Evolutionary conservation across 2,329 filamentous ascomycete genomes (phyloP).

Genomic region (Teratosphaeria viscida): DNA sequence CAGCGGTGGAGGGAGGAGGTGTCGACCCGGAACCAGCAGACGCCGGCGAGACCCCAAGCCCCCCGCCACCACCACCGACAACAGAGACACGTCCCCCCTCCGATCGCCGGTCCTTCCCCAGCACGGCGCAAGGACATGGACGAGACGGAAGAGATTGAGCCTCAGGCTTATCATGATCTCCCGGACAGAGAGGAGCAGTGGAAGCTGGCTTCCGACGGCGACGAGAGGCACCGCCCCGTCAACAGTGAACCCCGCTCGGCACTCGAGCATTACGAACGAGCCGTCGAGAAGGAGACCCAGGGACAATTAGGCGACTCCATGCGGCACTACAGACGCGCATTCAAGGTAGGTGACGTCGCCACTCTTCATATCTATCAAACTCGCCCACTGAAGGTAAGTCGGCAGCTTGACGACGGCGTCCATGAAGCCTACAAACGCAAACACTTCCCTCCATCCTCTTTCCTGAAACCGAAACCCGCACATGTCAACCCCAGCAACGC

Average conservation of each 20-base stretch:
- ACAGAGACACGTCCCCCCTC: conserved; percentile 2
- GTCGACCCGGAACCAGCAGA: conserved; percentile 35
- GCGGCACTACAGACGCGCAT: conserved; percentile 78
- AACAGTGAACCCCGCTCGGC: conserved; percentile 57
- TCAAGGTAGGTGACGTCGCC: conserved; percentile 49
- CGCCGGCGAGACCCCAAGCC: conserved; percentile 1
- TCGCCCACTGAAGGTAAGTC: conserved; percentile 20
- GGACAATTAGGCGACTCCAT: conserved; percentile 85
- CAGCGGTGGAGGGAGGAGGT: conserved; percentile 81
- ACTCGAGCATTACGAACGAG: conserved; percentile 84
- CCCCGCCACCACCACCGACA: not conserved
- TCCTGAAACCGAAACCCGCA: conserved; percentile 37
- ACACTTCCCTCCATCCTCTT: conserved; percentile 62
- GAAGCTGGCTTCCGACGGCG: conserved; percentile 30
- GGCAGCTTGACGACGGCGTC: conserved; percentile 69
- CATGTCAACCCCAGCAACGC: conserved; percentile 40
- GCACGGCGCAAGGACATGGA: conserved; percentile 22
- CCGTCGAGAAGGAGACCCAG: conserved; percentile 75
- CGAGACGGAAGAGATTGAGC: conserved; percentile 30
- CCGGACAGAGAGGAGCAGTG: conserved; percentile 36
- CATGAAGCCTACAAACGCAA: conserved; percentile 84
- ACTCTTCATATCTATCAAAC: not conserved
- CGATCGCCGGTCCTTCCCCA: conserved; percentile 10
- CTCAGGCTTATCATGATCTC: conserved; percentile 35
- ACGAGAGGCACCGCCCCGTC: conserved; percentile 25